These are phyloP conservation scores for Cunninghamia lanceolata DNA, from an alignment of 75 land plant species.

Conservation along the genomic window DNA sequence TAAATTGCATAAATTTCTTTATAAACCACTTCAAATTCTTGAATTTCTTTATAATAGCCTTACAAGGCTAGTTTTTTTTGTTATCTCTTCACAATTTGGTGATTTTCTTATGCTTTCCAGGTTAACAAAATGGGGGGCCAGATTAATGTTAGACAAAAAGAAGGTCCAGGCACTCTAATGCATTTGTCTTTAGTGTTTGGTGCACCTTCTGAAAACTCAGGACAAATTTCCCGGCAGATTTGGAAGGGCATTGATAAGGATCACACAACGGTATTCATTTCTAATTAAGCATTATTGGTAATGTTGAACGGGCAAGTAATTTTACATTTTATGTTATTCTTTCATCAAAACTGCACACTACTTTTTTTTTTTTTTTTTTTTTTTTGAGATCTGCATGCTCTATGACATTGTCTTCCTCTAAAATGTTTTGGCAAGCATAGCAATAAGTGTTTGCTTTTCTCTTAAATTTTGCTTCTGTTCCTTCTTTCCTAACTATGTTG, in stretches of 20 bases:
- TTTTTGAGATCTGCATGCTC: background rate
- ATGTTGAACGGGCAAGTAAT: background rate
- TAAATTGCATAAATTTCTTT: background rate
- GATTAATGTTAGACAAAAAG: constrained; percentile 63
- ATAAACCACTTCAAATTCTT: background rate
- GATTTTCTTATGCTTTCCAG: constrained; percentile 23
- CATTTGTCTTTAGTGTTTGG: constrained; percentile 50
- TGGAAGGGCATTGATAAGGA: constrained; percentile 15
- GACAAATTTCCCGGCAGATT: constrained; percentile 16
- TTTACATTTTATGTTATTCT: background rate
- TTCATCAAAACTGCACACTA: background rate
- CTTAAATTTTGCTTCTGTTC: background rate
- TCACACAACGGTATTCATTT: constrained; percentile 3
- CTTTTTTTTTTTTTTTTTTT: background rate
- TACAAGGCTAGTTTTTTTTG: background rate
- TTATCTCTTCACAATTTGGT: background rate
- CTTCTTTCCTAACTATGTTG: background rate
- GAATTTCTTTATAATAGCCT: background rate
- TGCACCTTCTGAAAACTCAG: constrained; percentile 29
- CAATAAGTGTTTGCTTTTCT: background rate
- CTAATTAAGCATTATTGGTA: background rate
- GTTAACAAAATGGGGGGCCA: constrained; percentile 85
- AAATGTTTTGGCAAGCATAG: background rate
- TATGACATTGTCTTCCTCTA: background rate
- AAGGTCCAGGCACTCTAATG: constrained; percentile 76